Evolutionary conservation across 371 early-diverging fungal species (phyloP).

Genomic region (Saksenaea vasiformis): DNA sequence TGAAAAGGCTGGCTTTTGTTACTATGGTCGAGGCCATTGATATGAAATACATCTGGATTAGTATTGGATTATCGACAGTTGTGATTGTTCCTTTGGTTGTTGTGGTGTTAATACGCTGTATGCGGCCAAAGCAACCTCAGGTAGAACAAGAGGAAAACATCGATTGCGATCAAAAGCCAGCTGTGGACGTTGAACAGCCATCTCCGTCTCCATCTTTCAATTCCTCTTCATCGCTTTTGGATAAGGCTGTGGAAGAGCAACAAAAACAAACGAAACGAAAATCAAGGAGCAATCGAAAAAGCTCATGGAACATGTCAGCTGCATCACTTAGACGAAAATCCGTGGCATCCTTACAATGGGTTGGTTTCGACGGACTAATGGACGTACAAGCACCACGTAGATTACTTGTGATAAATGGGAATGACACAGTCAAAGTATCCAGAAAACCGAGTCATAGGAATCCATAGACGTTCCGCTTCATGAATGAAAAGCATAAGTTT

Average conservation of each 20-base stretch:
- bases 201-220: not conserved
- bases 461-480: too few relatives aligned
- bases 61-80: not conserved
- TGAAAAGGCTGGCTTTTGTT: conserved; percentile 10
- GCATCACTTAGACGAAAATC: conserved; percentile 20
- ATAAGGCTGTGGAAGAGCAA: not conserved
- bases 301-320: conserved; percentile 9
- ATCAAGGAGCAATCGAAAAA: conserved; percentile 2
- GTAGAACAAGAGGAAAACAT: not conserved
- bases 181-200: not conserved
- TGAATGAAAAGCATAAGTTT: not conserved
- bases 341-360: conserved; percentile 21
- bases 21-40: conserved; percentile 16
- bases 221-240: not conserved
- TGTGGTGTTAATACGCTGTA: not conserved
- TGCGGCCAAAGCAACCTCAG: not conserved
- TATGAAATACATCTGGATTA: not conserved
- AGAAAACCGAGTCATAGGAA: not conserved
- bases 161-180: not conserved
- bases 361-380: conserved; percentile 18
- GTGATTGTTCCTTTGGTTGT: not conserved
- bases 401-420: not conserved
- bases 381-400: conserved; percentile 6
- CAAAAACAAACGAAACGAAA: not conserved
- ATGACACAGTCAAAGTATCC: not conserved